Base-by-base conservation (phyloP, 2,329 filamentous ascomycete genomes). In the Ophiostoma populinum region DNA sequence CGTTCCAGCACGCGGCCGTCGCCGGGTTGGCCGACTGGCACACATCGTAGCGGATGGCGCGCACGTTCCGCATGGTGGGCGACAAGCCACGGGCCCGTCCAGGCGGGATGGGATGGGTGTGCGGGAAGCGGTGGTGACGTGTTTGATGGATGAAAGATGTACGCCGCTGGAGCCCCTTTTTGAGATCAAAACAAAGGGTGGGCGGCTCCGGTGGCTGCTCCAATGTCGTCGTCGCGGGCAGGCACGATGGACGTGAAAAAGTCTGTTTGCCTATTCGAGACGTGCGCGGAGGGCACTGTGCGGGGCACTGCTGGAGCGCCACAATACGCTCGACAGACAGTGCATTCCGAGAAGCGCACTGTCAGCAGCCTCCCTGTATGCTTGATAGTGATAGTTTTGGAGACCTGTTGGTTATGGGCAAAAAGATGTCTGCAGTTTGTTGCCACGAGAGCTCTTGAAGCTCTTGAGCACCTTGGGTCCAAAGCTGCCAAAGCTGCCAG, bases 1-100 rank as follows among this genome's bases (percentile, higher is more conserved):
- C 67, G 58, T 95, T 85, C 87, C 87, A 95, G 49, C 83, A 79
- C 38, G 76, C 72, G 20, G 83, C 77, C 35, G 81, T 78, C 48
- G 90, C 63, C 41, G 70, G 63, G 42, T 65, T 55, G 35, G 67
- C 62, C 43, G 74, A 62, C 46, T 60, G 66, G 59, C 75, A 75
- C 51, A 70, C 63, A 46, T 69, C 67, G 52, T 80, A 75, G 51
- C 69, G 72, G 48, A 85, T 73, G 53, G 76, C 85, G 57, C 73
- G 77, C 47, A 95, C 67, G 56, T 94, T 95, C 52, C 82, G 78
- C 87, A 95, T 95, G 41, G 22, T 33, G 25, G 39, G 34, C 12
- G 19, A 25, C 19, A 12, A 26, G 11, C 22, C 11, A 21, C 10
- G 24, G 16, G 17, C 17, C 24, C 18, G 19, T 7, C 9, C 22